These are phyloP conservation scores for Chrysosporium keratinophilum DNA, from an alignment of 2,329 filamentous ascomycete genomes.

Conservation along the genomic window DNA sequence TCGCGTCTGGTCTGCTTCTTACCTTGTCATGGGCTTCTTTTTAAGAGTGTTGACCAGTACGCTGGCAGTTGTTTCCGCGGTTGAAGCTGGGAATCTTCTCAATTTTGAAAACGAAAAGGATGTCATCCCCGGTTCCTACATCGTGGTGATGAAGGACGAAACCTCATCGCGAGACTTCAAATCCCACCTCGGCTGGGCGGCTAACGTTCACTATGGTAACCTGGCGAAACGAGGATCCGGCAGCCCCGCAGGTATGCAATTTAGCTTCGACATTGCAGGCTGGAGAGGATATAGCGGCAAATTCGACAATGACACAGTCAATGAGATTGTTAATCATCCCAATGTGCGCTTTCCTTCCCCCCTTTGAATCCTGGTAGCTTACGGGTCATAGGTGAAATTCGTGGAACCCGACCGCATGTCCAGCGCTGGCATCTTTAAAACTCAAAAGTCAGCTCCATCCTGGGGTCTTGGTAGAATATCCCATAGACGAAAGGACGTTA, in stretches of 20 bases:
- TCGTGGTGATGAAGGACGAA: constrained; percentile 13
- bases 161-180: constrained; percentile 4
- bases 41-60: constrained; percentile 1
- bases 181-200: background rate
- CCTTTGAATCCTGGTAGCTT: background rate
- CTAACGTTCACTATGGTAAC: constrained; percentile 1
- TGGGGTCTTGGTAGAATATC: constrained; percentile 31
- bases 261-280: constrained; percentile 13
- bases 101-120: constrained; percentile 5
- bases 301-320: constrained; percentile 14
- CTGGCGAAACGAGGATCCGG: background rate
- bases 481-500: constrained; percentile 18
- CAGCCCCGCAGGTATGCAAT: constrained; percentile 1
- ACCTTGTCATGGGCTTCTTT: background rate
- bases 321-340: constrained; percentile 10
- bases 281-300: constrained; percentile 14
- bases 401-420: constrained; percentile 10
- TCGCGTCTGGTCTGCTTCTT: background rate
- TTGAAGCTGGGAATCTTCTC: background rate
- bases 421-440: constrained; percentile 1
- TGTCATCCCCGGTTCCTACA: constrained; percentile 8
- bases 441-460: constrained; percentile 21
- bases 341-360: background rate
- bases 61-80: background rate
- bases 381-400: constrained; percentile 9